These are phyloP conservation scores for Spergularia marina DNA, from an alignment of 148 eudicot species.

Conservation along the genomic window DNA sequence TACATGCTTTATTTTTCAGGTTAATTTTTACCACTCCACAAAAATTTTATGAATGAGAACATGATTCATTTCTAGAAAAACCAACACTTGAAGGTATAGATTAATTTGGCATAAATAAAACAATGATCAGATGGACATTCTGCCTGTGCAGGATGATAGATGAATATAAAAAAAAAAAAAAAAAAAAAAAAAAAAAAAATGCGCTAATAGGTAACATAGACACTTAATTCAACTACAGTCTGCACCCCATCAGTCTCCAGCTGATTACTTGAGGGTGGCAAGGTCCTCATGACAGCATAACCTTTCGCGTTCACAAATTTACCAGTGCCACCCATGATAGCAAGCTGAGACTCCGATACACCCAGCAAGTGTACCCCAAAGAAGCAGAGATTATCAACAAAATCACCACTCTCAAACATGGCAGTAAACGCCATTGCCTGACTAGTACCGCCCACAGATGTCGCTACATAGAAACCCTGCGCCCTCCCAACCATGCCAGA, in stretches of 20 bases:
- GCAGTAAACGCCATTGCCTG: constrained; percentile 56
- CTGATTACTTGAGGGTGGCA: constrained; percentile 30
- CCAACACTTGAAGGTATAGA: no score
- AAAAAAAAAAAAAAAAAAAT: no score
- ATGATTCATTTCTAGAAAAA: no score
- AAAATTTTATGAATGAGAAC: no score
- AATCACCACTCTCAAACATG: constrained; percentile 47
- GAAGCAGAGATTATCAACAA: constrained; percentile 43
- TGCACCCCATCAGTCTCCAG: constrained; percentile 60
- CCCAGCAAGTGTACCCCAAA: constrained; percentile 51
- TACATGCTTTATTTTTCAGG: no score
- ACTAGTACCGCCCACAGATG: constrained; percentile 48
- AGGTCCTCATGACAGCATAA: constrained; percentile 42
- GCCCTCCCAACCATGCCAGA: constrained; percentile 53
- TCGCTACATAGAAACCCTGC: constrained; percentile 52
- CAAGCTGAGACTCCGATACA: constrained; percentile 48
- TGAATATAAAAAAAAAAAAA: not conserved
- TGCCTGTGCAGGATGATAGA: not conserved
- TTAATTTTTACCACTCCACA: no score
- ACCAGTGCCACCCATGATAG: constrained; percentile 65
- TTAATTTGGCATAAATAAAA: not conserved
- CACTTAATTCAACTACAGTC: constrained; percentile 54
- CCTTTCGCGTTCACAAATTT: constrained; percentile 57
- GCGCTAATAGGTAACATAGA: constrained; percentile 52
- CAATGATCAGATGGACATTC: not conserved